Conservation (phyloP, 306 rosid genomes). For the Ziziphus jujuba region DNA sequence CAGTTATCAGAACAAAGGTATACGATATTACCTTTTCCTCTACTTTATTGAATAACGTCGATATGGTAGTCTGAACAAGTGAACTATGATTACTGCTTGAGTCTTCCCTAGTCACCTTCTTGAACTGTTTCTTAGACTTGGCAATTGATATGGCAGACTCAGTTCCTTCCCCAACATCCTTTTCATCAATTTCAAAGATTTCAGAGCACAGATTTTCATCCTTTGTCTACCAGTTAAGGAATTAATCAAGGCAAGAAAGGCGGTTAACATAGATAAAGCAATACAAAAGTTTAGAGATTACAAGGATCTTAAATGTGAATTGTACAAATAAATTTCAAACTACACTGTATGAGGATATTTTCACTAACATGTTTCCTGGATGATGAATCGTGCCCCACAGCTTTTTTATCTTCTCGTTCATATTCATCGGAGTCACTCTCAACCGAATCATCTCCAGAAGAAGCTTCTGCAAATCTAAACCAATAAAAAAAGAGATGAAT, state of each 20-base stretch:
- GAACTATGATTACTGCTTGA: conserved; percentile 38
- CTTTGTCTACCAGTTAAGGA: conserved; percentile 37
- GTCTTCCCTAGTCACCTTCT: conserved; percentile 36
- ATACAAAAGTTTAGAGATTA: neutral
- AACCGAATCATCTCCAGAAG: conserved; percentile 41
- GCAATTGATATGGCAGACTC: conserved; percentile 37
- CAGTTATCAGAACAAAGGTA: conserved; percentile 1
- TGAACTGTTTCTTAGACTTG: conserved; percentile 32
- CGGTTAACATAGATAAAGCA: neutral
- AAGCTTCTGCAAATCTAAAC: conserved; percentile 48
- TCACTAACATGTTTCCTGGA: conserved; percentile 26
- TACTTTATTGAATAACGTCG: conserved; percentile 79
- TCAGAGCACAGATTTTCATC: conserved; percentile 19
- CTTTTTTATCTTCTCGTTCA: conserved; percentile 37
- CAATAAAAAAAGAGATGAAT: conserved; percentile 12
- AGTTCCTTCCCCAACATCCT: conserved; percentile 35
- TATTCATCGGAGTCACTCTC: conserved; percentile 23
- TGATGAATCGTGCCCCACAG: conserved; percentile 25
- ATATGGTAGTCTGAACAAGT: conserved; percentile 76
- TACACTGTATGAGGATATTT: conserved; percentile 35
- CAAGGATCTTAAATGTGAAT: neutral
- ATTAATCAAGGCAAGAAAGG: conserved; percentile 3
- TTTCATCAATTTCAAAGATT: conserved; percentile 17
- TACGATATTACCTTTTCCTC: conserved; percentile 63
- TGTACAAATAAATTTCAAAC: conserved; percentile 3